Percentiles rank a stretch among this genome's conserved stretches.
Conservation (phyloP, 192 early-diverging fungal genomes). For the Coemansia aciculifera region DNA sequence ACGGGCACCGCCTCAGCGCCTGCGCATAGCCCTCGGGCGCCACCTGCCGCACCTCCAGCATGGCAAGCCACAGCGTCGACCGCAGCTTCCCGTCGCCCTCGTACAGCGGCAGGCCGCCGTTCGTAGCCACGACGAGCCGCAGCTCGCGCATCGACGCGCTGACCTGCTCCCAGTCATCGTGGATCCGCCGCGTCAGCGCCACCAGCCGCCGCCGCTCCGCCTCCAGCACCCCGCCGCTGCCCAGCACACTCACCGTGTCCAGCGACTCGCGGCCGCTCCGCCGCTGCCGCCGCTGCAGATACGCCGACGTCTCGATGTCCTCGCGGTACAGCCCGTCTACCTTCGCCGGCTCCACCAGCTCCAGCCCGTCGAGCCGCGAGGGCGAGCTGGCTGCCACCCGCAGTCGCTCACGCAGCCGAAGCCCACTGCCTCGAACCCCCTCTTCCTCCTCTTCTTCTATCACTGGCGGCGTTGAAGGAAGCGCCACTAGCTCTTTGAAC, state of each 20-base stretch:
- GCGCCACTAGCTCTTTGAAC: conserved; percentile 14
- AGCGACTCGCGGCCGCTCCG: background rate
- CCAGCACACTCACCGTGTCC: background rate
- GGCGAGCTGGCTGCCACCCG: conserved; percentile 39
- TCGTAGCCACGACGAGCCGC: conserved; percentile 29
- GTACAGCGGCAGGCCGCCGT: conserved; percentile 33
- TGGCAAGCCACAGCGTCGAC: conserved; percentile 41
- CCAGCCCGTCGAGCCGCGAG: conserved; percentile 38
- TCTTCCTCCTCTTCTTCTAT: conserved; percentile 9
- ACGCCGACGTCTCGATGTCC: conserved; percentile 40
- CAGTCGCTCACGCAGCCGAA: conserved; percentile 34
- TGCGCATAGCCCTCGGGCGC: conserved; percentile 64
- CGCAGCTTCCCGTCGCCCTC: conserved; percentile 6
- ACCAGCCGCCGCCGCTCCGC: conserved; percentile 36
- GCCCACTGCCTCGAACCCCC: background rate
- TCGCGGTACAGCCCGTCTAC: conserved; percentile 40
- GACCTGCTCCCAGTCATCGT: conserved; percentile 50
- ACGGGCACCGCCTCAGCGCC: conserved; percentile 70
- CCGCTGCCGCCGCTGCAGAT: conserved; percentile 33
- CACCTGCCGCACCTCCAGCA: conserved; percentile 49
- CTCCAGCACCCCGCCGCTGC: background rate
- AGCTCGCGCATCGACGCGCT: conserved; percentile 42
- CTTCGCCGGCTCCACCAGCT: conserved; percentile 52
- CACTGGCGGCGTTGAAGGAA: too few species aligned
- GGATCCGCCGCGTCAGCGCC: conserved; percentile 38